Percentiles rank a stretch among this genome's conserved stretches.
phyloP scores from a whole-genome alignment of 2,329 filamentous ascomycete genomes.

The Malbranchea zuffiana region DNA sequence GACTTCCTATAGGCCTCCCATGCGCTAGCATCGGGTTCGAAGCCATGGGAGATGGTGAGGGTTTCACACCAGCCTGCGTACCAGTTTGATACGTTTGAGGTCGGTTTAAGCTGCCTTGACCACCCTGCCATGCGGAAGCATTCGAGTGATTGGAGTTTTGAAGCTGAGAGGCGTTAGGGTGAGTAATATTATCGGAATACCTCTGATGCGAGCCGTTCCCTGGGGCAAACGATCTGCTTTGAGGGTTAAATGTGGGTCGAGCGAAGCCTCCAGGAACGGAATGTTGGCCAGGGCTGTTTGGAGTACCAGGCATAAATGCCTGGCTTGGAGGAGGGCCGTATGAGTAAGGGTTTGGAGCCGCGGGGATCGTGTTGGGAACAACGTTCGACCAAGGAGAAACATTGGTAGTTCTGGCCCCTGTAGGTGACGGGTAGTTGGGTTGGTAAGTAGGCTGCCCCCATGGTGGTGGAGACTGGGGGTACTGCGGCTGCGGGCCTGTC shows the following conservation, averaged over 20 bases:
- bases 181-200: constrained; percentile 25
- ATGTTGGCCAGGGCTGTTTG: constrained; percentile 65
- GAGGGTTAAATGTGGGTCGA: constrained; percentile 81
- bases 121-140: background rate
- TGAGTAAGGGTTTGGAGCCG: constrained; percentile 49
- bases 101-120: constrained; percentile 3
- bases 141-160: background rate
- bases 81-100: background rate
- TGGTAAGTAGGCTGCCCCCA: constrained; percentile 28
- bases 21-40: background rate
- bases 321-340: constrained; percentile 69
- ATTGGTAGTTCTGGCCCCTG: constrained; percentile 19
- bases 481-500: constrained; percentile 23
- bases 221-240: constrained; percentile 85
- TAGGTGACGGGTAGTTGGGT: constrained; percentile 16
- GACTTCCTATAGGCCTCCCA: constrained; percentile 11
- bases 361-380: constrained; percentile 25
- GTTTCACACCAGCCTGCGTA: background rate
- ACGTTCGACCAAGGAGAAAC: constrained; percentile 31
- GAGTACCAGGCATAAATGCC: constrained; percentile 45
- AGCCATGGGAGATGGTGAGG: background rate
- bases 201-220: constrained; percentile 33
- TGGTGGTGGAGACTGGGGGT: constrained; percentile 21
- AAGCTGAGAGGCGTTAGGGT: constrained; percentile 17
- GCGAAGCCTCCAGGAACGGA: constrained; percentile 76